Evolutionary conservation across 192 early-diverging fungal genomes (phyloP).

Genomic region (Coemansia asiatica): DNA sequence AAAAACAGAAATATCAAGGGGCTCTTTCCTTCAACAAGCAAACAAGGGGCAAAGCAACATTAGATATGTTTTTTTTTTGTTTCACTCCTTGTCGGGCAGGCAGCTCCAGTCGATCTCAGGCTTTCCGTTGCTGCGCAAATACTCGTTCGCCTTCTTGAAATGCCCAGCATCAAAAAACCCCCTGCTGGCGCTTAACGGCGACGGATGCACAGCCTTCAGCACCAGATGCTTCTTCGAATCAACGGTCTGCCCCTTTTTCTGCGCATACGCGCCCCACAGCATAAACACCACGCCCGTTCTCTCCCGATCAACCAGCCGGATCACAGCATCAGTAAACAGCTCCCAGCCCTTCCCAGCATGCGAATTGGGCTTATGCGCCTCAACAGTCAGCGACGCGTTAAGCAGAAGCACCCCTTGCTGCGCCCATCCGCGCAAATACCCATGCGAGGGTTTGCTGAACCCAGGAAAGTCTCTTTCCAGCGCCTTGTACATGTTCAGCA

Average conservation of each 20-base stretch:
- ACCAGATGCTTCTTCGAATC: conserved; percentile 82
- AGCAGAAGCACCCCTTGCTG: conserved; percentile 86
- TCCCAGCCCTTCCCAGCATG: conserved; percentile 86
- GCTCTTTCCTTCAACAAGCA: no score
- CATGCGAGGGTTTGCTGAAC: conserved; percentile 74
- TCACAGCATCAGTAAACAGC: conserved; percentile 80
- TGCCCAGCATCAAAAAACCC: conserved; percentile 88
- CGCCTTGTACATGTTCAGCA: conserved; percentile 88
- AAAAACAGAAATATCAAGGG: no score
- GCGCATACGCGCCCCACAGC: conserved; percentile 88
- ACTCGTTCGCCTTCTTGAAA: conserved; percentile 87
- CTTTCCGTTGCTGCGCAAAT: conserved; percentile 55
- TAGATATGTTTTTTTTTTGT: no score
- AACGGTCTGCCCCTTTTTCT: conserved; percentile 77
- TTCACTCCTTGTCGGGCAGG: conserved; percentile 13
- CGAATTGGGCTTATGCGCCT: conserved; percentile 71
- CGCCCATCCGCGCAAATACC: conserved; percentile 79
- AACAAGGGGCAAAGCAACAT: no score
- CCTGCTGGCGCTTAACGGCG: conserved; percentile 79
- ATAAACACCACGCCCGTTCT: conserved; percentile 79
- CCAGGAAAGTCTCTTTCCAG: conserved; percentile 68
- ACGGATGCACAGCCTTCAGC: conserved; percentile 84
- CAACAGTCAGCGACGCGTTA: conserved; percentile 87
- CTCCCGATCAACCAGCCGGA: conserved; percentile 67
- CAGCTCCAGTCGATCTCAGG: conserved; percentile 36